Evolutionary conservation across 2,329 filamentous ascomycete genomes (phyloP).

Genomic region (Aspergillus sp.): DNA sequence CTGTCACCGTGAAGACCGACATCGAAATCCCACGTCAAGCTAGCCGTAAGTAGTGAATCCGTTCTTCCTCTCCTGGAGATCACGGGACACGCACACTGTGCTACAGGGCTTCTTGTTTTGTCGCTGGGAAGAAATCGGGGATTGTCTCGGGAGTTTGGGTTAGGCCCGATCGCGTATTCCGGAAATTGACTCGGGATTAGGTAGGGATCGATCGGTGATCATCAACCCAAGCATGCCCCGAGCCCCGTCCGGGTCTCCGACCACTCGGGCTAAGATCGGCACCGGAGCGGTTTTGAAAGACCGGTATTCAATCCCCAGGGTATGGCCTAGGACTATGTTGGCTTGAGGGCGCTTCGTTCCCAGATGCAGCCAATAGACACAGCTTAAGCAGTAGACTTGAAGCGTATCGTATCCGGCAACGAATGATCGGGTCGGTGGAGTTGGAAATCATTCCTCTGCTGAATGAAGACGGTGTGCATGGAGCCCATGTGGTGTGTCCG

Average conservation of each 20-base stretch:
- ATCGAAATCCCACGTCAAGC: neutral
- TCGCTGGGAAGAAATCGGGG: neutral
- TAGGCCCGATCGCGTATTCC: neutral
- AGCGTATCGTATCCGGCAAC: neutral
- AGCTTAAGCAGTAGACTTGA: neutral
- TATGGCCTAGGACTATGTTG: neutral
- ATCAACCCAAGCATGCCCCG: too few species aligned
- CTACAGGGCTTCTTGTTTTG: neutral
- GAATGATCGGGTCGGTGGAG: neutral
- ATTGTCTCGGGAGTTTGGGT: neutral
- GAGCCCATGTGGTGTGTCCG: neutral
- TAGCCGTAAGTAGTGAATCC: neutral
- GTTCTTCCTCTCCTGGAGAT: neutral
- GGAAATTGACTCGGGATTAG: neutral
- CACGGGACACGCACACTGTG: neutral
- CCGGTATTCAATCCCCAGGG: neutral
- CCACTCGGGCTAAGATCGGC: neutral
- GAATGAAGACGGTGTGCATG: neutral
- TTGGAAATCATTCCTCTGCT: neutral
- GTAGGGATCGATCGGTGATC: neutral
- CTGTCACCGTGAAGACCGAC: neutral
- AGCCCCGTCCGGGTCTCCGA: neutral
- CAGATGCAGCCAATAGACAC: neutral
- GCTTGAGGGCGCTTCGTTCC: neutral
- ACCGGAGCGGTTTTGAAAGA: neutral